phyloP scores from a whole-genome alignment of 1,284 basidiomycete genomes.

The Athelia psychrophila region DNA sequence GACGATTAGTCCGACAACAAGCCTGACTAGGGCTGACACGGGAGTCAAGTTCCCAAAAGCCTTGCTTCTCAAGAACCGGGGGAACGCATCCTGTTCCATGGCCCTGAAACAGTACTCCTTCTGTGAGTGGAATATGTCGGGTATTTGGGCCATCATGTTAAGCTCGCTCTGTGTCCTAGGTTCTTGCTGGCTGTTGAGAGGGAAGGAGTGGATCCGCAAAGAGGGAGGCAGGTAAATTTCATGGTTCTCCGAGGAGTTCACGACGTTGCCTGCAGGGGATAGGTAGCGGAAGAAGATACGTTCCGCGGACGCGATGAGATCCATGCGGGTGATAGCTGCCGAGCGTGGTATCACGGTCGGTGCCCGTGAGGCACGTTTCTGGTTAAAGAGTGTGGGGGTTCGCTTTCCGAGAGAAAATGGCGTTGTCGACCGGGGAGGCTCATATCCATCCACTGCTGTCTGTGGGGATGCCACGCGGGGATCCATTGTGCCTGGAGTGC shows the following conservation, averaged over 20 bases:
- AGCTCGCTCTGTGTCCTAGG: constrained; percentile 71
- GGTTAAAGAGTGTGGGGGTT: constrained; percentile 69
- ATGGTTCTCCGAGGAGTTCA: constrained; percentile 69
- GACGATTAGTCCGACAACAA: constrained; percentile 81
- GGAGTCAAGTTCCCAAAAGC: constrained; percentile 97
- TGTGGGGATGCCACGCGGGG: constrained; percentile 49
- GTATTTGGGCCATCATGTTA: constrained; percentile 83
- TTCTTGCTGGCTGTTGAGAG: constrained; percentile 65
- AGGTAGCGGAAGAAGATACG: constrained; percentile 95
- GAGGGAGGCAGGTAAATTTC: constrained; percentile 95
- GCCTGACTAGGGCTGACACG: constrained; percentile 80
- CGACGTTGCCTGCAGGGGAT: constrained; percentile 63
- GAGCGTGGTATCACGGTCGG: constrained; percentile 89
- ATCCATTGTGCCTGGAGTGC: constrained; percentile 39
- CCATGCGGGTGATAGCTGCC: constrained; percentile 84
- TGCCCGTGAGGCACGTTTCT: constrained; percentile 72
- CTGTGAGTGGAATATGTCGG: constrained; percentile 96
- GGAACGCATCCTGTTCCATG: constrained; percentile 98
- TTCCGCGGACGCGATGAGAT: constrained; percentile 91
- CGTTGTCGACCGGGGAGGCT: constrained; percentile 65
- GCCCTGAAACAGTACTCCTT: constrained; percentile 97
- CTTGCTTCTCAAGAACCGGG: constrained; percentile 92
- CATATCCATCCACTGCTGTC: constrained; percentile 36
- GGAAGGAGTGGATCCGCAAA: constrained; percentile 79
- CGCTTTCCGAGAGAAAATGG: constrained; percentile 75